phyloP scores from a whole-genome alignment of 805 yeast genomes.

The Candida endomychidarum region DNA sequence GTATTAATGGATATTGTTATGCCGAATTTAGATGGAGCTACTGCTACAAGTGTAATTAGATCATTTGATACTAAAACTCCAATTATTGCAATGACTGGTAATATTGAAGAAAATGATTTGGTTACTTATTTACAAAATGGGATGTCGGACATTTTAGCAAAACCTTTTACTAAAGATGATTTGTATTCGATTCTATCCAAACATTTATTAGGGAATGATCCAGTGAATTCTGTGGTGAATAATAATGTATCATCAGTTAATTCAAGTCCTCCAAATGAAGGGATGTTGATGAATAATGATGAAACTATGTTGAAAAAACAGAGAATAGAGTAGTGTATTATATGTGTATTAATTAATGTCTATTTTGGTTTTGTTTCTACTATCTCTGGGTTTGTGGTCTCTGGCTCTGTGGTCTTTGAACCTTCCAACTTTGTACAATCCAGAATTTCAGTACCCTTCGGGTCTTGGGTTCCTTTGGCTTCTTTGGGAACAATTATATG shows the following conservation, averaged over 20 bases:
- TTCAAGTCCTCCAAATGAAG: constrained; percentile 6
- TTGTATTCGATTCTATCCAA: constrained; percentile 75
- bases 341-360: no score
- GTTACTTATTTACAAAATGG: constrained; percentile 82
- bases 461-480: no score
- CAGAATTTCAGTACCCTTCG: no score
- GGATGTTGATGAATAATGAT: constrained; percentile 6
- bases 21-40: constrained; percentile 87
- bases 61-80: constrained; percentile 84
- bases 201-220: constrained; percentile 51
- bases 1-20: constrained; percentile 86
- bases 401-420: no score
- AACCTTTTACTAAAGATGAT: constrained; percentile 90
- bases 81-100: constrained; percentile 92
- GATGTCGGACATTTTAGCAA: constrained; percentile 88
- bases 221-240: constrained; percentile 8
- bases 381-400: no score
- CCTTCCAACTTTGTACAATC: no score
- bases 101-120: constrained; percentile 77
- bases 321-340: constrained; percentile 15
- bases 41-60: constrained; percentile 87
- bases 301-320: constrained; percentile 24
- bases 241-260: constrained; percentile 7
- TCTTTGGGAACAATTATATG: no score
- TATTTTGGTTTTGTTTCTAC: no score